Base-by-base conservation (phyloP, 768 basidiomycete species). In the Russula sp. region DNA sequence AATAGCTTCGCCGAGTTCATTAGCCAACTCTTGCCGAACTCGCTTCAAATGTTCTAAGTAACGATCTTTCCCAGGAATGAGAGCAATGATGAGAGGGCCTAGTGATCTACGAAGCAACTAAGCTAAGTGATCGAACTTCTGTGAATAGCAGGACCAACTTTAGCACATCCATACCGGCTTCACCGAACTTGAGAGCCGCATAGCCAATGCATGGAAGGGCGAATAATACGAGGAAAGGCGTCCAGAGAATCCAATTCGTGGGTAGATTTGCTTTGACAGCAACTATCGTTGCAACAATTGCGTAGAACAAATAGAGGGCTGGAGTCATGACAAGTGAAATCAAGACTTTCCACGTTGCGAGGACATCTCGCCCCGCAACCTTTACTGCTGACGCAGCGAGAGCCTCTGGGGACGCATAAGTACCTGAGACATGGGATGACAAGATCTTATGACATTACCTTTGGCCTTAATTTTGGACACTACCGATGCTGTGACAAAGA, bases 321-420 rank as follows among this genome's bases (percentile, higher is more conserved):
- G 95, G 95, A 3, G 92, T 88, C 54, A 92, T 79, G 26, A 87
- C 95, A 61, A 98, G 78, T 7, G 93, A 95, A 62, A 98, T 93
- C 30, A 98, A 81, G 44, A 98, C 86, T 73, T 98, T 98, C 95
- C 95, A 98, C 2, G 94, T 94, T 0, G 92, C 94, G 20, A 98
- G 80, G 22, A 98, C 96, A 72, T 98, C 95, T 48, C 92, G 84
- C 18, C 88, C 95, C 14, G 92, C 91, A 58, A 98, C 85, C 76
- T 98, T 98, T 72, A 98, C 95, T 5, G 83, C 86, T 14, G 95
- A 97, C 7, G 89, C 94, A 28, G 94, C 96, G 63, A 98, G 87
- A 14, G 95, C 95, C 82, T 94, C 95, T 97, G 75, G 4, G 42
- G 30, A 36, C 20, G 50, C 24, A 53, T 59, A 32, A 56, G 24